These are phyloP conservation scores for Fusarium staphyleae DNA, from an alignment of 2,329 filamentous ascomycete genomes.

Conservation along the genomic window DNA sequence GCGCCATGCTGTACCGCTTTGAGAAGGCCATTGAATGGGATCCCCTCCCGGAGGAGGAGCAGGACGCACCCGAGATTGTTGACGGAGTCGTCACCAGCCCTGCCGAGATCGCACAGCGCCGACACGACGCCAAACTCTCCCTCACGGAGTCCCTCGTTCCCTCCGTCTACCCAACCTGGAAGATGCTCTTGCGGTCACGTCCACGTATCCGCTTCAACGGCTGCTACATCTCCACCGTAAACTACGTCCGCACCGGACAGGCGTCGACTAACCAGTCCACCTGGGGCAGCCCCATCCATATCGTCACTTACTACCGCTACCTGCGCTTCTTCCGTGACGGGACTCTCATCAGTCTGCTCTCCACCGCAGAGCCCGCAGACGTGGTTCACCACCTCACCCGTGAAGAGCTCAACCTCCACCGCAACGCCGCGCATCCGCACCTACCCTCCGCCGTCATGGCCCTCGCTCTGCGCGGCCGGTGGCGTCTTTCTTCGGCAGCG, in stretches of 20 bases:
- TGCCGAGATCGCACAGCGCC: constrained; percentile 47
- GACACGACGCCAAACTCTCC: constrained; percentile 44
- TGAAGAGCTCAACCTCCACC: constrained; percentile 65
- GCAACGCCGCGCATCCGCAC: constrained; percentile 42
- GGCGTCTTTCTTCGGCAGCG: constrained; percentile 54
- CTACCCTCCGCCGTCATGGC: constrained; percentile 66
- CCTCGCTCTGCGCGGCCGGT: constrained; percentile 66
- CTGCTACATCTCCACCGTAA: constrained; percentile 95
- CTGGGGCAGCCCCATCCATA: constrained; percentile 86
- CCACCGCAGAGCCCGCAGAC: constrained; percentile 81
- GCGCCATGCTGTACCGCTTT: constrained; percentile 83
- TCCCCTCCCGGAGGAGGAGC: constrained; percentile 50
- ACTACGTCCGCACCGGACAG: constrained; percentile 87
- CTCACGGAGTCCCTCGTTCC: constrained; percentile 53
- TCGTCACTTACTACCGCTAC: constrained; percentile 98
- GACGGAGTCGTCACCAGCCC: constrained; percentile 47
- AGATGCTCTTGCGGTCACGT: constrained; percentile 77
- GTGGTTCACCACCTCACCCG: constrained; percentile 85
- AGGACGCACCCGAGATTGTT: constrained; percentile 42
- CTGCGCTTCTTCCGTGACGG: constrained; percentile 94
- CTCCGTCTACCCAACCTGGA: constrained; percentile 61
- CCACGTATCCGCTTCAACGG: constrained; percentile 94
- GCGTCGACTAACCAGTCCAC: constrained; percentile 72
- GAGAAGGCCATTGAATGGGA: constrained; percentile 66
- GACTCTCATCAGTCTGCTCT: constrained; percentile 79